Evolutionary conservation across 2,329 filamentous ascomycete species (phyloP).

Genomic region (Neonectria coccinea): DNA sequence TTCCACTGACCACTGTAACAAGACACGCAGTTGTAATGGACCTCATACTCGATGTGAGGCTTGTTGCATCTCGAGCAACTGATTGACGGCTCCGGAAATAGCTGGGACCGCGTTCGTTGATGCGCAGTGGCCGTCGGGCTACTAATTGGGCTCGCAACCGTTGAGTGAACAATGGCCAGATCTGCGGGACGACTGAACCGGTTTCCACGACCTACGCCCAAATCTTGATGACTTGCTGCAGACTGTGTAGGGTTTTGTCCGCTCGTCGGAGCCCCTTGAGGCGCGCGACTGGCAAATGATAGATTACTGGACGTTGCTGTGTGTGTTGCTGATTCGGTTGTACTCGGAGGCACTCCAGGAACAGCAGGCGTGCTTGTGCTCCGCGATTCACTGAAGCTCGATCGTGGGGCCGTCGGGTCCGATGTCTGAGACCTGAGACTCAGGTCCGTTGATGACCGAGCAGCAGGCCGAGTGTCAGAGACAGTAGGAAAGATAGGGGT

Average conservation of each 20-base stretch:
- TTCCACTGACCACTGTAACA: conserved; percentile 81
- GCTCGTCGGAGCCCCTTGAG: conserved; percentile 43
- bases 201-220: conserved; percentile 33
- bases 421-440: conserved; percentile 56
- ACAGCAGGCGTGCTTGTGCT: conserved; percentile 55
- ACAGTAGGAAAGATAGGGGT: conserved; percentile 58
- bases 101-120: conserved; percentile 58
- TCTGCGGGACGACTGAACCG: conserved; percentile 54
- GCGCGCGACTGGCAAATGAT: conserved; percentile 54
- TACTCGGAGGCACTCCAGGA: conserved; percentile 39
- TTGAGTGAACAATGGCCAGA: conserved; percentile 53
- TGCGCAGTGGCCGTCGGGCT: conserved; percentile 52
- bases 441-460: conserved; percentile 76
- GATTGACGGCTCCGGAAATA: conserved; percentile 78
- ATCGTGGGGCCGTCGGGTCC: conserved; percentile 53
- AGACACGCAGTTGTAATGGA: conserved; percentile 84
- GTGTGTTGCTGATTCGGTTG: conserved; percentile 37
- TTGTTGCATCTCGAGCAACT: conserved; percentile 78
- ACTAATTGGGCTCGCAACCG: conserved; percentile 48
- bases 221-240: conserved; percentile 37
- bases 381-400: conserved; percentile 56
- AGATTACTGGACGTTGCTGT: conserved; percentile 41
- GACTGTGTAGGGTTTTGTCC: conserved; percentile 21
- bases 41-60: conserved; percentile 81
- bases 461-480: conserved; percentile 61